Conservation (phyloP, 164 flowering plant genomes). For the Paratinospora sagittata region DNA sequence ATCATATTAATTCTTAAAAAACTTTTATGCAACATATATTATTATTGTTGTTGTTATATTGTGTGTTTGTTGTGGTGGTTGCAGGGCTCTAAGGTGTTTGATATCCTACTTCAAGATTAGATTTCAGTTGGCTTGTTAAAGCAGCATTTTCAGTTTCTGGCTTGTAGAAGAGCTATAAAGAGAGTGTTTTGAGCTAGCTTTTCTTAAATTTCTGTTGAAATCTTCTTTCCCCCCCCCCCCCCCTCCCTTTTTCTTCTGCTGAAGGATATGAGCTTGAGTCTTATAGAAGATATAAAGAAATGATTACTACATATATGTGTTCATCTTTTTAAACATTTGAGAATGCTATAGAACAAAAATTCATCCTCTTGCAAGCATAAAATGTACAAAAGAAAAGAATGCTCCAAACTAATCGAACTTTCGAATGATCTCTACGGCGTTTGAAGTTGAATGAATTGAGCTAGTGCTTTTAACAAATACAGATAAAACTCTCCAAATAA, state of each 20-base stretch:
- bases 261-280: neutral
- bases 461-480: too few species aligned
- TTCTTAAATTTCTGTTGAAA: neutral
- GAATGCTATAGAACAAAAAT: too few species aligned
- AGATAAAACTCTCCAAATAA: too few species aligned
- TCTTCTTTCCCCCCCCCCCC: too few species aligned
- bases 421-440: too few species aligned
- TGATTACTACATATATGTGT: neutral
- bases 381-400: too few species aligned
- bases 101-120: neutral
- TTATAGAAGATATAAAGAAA: neutral
- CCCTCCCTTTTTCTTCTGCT: neutral
- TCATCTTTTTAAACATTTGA: neutral
- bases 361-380: too few species aligned
- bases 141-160: neutral
- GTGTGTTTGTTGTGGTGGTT: slow-evolving; percentile 3
- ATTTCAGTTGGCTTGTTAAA: neutral
- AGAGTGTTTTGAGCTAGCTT: neutral
- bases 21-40: too few species aligned
- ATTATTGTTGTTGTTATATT: neutral
- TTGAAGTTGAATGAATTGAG: too few species aligned
- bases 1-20: neutral
- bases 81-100: slow-evolving; percentile 6
- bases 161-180: neutral
- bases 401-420: too few species aligned